phyloP scores from a whole-genome alignment of 2,329 filamentous ascomycete species.

The Botrytis tulipae region DNA sequence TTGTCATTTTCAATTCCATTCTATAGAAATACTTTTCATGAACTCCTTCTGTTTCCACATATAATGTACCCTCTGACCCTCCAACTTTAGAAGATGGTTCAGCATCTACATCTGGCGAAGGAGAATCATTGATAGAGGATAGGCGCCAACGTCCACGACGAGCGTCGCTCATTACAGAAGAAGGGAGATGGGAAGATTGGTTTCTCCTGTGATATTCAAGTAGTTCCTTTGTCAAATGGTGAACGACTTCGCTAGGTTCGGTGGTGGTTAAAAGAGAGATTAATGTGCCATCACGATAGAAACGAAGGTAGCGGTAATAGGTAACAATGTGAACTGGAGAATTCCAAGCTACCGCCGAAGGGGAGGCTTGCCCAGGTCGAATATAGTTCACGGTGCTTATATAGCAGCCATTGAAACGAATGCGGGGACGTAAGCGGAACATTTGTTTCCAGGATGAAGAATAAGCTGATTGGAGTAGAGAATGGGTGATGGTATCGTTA shows the following conservation, averaged over 20 bases:
- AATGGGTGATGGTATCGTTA: slow-evolving; percentile 1
- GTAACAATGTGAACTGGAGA: slow-evolving; percentile 92
- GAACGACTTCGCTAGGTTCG: slow-evolving; percentile 85
- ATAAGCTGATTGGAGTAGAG: slow-evolving; percentile 40
- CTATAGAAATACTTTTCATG: slow-evolving; percentile 77
- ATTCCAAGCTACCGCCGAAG: slow-evolving; percentile 70
- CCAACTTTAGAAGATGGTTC: slow-evolving; percentile 31
- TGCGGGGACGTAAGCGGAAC: slow-evolving; percentile 77
- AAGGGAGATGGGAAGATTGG: slow-evolving; percentile 39
- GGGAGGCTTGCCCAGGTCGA: slow-evolving; percentile 71
- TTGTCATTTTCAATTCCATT: slow-evolving; percentile 72
- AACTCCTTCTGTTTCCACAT: slow-evolving; percentile 84
- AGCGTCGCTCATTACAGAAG: slow-evolving; percentile 65
- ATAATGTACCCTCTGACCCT: slow-evolving; percentile 61
- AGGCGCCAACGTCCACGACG: slow-evolving; percentile 65
- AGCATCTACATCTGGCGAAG: slow-evolving; percentile 32
- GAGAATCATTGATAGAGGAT: slow-evolving; percentile 36
- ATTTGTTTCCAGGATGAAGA: slow-evolving; percentile 60
- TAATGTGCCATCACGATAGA: slow-evolving; percentile 84
- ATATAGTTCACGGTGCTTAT: slow-evolving; percentile 97
- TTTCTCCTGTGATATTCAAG: slow-evolving; percentile 43
- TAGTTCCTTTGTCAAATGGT: slow-evolving; percentile 72
- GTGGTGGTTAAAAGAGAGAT: slow-evolving; percentile 78
- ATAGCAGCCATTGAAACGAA: slow-evolving; percentile 94
- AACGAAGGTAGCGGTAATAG: slow-evolving; percentile 94